Base-by-base conservation (phyloP, 2,329 filamentous ascomycete species). In the Hymenoscyphus albidus region DNA sequence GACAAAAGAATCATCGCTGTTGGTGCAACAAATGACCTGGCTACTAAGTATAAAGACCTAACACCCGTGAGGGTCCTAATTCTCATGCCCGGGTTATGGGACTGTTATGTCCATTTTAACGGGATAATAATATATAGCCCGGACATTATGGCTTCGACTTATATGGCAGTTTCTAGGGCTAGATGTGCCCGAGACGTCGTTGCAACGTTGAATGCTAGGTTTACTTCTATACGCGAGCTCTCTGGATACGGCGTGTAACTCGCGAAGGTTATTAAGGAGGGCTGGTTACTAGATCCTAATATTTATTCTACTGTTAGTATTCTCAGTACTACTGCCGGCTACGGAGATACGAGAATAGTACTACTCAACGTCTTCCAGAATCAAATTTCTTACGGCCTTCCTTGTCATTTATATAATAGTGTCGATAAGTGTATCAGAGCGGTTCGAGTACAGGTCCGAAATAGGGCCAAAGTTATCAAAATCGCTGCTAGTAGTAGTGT, bases 141-240 rank as follows among this genome's bases (percentile, higher is more conserved):
- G n/a, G 42, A n/a, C n/a, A 16, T 60, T 3, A n/a, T 60, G 16
- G 42, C 58, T 14, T 60, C 58, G 13, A 60, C 58, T 48, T 18
- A 70, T 69, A 55, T 66, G 56, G 74, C 74, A 2, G 71, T 80
- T 9, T 73, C 77, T 10, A 80, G 79, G 3, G 79, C 79, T 5
- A 73, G 80, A 31, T 77, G 73, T 13, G 77, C 78, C 5, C 73
- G 75, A 4, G 79, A 80, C 69, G 74, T 80, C 3, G 72, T 76
- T 54, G 74, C 74, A 7, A 79, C 80, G 1, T 74, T 83, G 7
- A 75, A 80, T 67, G 77, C 78, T 5, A 82, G 82, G 6, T 83
- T 82, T 73, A 84, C 82, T 0, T 81, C 79, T 10, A 75, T 84
- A 2, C 76, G 82, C n/a, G 82, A 84, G 67, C 71, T 83, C 12